Conservation (phyloP, 2,329 filamentous ascomycete species). For the Xylaria sp. region DNA sequence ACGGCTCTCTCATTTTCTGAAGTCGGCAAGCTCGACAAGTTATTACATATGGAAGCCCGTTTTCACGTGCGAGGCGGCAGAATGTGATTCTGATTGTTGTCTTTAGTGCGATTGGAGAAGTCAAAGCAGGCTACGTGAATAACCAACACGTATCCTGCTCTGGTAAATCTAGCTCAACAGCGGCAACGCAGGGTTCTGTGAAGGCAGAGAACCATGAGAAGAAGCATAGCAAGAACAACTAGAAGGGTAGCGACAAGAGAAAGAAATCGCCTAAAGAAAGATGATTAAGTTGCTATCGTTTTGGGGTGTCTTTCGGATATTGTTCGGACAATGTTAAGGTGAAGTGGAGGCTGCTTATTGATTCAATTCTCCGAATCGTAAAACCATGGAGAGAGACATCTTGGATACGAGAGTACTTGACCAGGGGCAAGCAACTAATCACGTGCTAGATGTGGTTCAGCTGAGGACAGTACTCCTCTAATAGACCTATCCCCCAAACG, state of each 20-base stretch:
- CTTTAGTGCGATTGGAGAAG: conserved; percentile 17
- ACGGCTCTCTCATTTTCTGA: background rate
- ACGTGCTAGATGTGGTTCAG: background rate
- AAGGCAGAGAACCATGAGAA: background rate
- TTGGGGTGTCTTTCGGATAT: background rate
- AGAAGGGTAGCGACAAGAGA: background rate
- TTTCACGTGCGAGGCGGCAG: background rate
- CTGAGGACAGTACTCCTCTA: background rate
- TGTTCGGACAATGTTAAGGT: background rate
- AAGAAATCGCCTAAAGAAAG: background rate
- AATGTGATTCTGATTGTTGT: background rate
- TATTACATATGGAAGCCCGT: too few species aligned
- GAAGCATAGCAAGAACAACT: background rate
- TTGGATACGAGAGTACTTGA: background rate
- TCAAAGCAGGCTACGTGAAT: conserved; percentile 6
- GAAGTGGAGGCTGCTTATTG: background rate
- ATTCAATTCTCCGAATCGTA: background rate
- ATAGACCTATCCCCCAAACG: background rate
- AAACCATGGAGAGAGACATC: background rate
- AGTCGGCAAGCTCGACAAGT: background rate
- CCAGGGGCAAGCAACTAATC: background rate
- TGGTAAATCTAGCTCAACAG: background rate
- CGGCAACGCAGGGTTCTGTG: conserved; percentile 23
- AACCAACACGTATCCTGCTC: background rate
- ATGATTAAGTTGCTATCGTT: background rate